Percentiles rank a stretch among this genome's conserved stretches.
phyloP scores from a whole-genome alignment of 768 basidiomycete genomes.

The Baorangia bicolor region DNA sequence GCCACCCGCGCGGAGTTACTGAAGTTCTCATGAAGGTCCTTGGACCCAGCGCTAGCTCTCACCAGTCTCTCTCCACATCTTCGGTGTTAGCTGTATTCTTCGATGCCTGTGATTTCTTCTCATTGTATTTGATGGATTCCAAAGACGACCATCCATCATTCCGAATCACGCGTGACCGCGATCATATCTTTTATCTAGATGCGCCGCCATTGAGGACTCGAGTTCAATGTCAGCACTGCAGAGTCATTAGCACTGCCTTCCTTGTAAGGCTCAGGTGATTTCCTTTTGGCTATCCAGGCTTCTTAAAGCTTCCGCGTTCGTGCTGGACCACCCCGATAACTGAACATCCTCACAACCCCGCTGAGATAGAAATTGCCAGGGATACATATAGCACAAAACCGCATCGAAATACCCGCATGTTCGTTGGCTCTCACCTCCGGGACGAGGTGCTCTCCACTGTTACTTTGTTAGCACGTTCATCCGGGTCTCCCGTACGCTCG shows the following conservation, averaged over 20 bases:
- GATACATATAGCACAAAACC: constrained; percentile 28
- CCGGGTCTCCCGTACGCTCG: background rate
- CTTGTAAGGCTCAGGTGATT: background rate
- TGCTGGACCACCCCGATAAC: background rate
- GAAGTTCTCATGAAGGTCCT: background rate
- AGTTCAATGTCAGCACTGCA: constrained; percentile 5
- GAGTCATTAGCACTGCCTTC: constrained; percentile 9
- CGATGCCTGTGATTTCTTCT: background rate
- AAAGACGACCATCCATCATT: background rate
- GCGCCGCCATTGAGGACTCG: background rate
- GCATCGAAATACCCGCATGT: background rate
- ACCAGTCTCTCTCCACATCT: background rate
- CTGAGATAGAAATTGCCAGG: constrained; percentile 16
- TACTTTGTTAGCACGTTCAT: background rate
- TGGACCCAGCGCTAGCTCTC: background rate
- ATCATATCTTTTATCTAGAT: constrained; percentile 14
- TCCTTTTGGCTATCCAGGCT: constrained; percentile 12
- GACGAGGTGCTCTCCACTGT: background rate
- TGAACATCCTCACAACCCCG: constrained; percentile 8
- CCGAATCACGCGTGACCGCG: background rate
- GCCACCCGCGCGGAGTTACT: background rate
- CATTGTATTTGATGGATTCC: background rate
- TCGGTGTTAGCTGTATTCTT: background rate
- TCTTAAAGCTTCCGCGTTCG: constrained; percentile 4
- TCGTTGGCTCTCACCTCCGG: background rate